Base-by-base conservation (phyloP, 2,329 filamentous ascomycete genomes). In the Huntiella decipiens region DNA sequence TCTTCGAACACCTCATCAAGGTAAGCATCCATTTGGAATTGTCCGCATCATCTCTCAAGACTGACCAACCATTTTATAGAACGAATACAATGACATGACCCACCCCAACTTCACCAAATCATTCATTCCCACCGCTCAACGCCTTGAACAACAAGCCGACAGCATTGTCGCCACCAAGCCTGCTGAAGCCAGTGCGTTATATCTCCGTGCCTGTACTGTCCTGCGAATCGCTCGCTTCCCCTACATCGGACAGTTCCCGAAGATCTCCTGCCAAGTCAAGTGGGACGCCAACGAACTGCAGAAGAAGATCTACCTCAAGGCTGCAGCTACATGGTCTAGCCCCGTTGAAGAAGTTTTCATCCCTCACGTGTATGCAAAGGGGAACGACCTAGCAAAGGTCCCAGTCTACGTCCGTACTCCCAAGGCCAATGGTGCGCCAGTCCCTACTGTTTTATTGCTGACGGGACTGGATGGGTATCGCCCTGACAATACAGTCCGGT, bases 211-310 rank as follows among this genome's bases (percentile, higher is more conserved):
- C 4, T 79, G 79, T 16, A 74, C 77, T 19, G 66, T 85, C n/a
- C 78, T 82, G 58, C 71, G 81, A 44, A 84, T 86, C 52, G 69
- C 77, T 0, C 70, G 81, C 12, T 85, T 86, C 55, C 80, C 81
- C 3, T 70, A 71, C 53, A 63, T 71, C 52, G 59, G 62, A 3
- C 52, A 56, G 3, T 62, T 58, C 43, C 65, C 66, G 0, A 43
- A 49, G 2, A 50, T 63, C 36, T 65, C 54, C 52, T 62, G 63
- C 38, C 56, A 58, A 1, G 56, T 60, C 41, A 77, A 85, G 59
- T 69, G 73, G 52, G 57, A 66, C 22, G 79, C 78, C 1, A 85
- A 79, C 72, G 63, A 68, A 52, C 61, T 67, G 46, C 78, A 82
- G 53, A 84, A 83, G 57, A 58, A 66, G 22, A 67, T 69, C 0